Evolutionary conservation across 2,329 filamentous ascomycete genomes (phyloP).

Genomic region (Mycosphaerella sp.): DNA sequence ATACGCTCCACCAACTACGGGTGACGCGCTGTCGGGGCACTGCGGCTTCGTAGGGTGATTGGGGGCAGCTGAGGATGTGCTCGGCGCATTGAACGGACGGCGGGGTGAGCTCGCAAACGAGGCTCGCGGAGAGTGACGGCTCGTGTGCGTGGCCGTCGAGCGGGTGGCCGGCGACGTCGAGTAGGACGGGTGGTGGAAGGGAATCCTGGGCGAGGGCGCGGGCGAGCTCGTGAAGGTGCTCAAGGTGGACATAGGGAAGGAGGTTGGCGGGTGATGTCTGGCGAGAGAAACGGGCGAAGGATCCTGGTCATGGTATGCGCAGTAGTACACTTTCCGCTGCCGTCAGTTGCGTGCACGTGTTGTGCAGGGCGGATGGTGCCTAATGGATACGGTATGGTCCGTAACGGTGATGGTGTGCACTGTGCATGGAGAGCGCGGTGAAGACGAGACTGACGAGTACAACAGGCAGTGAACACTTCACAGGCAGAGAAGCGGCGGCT

Average conservation of each 20-base stretch:
- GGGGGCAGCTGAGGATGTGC: constrained; percentile 9
- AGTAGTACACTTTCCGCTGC: background rate
- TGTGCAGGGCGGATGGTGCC: no score
- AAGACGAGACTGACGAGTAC: no score
- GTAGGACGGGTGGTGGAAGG: constrained; percentile 6
- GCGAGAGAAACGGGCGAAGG: background rate
- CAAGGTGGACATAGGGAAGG: constrained; percentile 10
- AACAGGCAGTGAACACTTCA: no score
- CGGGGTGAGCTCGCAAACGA: constrained; percentile 9
- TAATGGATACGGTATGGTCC: no score
- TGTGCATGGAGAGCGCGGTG: no score
- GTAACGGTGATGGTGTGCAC: no score
- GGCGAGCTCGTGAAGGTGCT: constrained; percentile 11
- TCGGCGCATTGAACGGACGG: constrained; percentile 18
- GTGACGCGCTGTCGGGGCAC: constrained; percentile 3
- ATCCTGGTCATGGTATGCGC: constrained; percentile 7
- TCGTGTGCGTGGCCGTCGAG: constrained; percentile 1
- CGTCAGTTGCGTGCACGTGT: background rate
- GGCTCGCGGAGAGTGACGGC: constrained; percentile 8
- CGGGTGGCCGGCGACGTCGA: constrained; percentile 1
- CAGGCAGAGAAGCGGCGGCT: no score
- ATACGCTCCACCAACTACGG: constrained; percentile 20
- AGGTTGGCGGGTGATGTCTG: background rate
- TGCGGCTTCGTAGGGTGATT: constrained; percentile 13
- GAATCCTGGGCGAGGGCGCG: constrained; percentile 5